A percentile compares a stretch with the other conserved stretches of the same genome.
These are phyloP conservation scores for Fusarium domesticum DNA, from an alignment of 2,329 filamentous ascomycete species.

Conservation along the genomic window DNA sequence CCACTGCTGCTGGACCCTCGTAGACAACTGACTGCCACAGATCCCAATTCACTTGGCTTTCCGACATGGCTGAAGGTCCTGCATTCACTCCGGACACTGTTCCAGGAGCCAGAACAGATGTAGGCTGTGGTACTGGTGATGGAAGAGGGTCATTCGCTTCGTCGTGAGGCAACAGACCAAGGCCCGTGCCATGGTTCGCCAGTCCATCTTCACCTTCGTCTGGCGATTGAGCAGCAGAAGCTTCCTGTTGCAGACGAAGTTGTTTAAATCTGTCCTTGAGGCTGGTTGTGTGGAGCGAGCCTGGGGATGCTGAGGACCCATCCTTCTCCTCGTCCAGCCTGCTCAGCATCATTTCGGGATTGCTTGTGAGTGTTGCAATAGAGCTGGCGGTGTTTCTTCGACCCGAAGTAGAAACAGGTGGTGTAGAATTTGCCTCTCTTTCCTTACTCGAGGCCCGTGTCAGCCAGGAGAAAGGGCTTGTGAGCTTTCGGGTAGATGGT, in stretches of 20 bases:
- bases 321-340: conserved; percentile 72
- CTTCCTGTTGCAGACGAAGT: conserved; percentile 72
- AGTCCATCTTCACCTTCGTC: conserved; percentile 53
- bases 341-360: conserved; percentile 74
- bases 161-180: conserved; percentile 25
- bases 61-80: conserved; percentile 66
- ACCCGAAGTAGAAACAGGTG: conserved; percentile 46
- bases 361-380: conserved; percentile 73
- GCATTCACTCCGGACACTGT: conserved; percentile 79
- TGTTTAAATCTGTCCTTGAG: conserved; percentile 77
- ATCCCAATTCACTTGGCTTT: conserved; percentile 93
- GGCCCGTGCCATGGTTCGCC: conserved; percentile 29
- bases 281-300: conserved; percentile 55
- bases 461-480: conserved; percentile 84
- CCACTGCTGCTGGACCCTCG: conserved; percentile 84
- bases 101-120: conserved; percentile 72
- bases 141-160: conserved; percentile 31
- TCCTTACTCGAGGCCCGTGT: conserved; percentile 64
- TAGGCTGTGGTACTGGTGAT: conserved; percentile 61
- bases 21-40: conserved; percentile 96
- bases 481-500: conserved; percentile 65
- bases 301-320: conserved; percentile 42
- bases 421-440: conserved; percentile 52
- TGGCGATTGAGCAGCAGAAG: conserved; percentile 43
- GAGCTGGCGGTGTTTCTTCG: conserved; percentile 76